Base-by-base conservation (phyloP, 1,139 yeast genomes). In the Suhomyces maxii region DNA sequence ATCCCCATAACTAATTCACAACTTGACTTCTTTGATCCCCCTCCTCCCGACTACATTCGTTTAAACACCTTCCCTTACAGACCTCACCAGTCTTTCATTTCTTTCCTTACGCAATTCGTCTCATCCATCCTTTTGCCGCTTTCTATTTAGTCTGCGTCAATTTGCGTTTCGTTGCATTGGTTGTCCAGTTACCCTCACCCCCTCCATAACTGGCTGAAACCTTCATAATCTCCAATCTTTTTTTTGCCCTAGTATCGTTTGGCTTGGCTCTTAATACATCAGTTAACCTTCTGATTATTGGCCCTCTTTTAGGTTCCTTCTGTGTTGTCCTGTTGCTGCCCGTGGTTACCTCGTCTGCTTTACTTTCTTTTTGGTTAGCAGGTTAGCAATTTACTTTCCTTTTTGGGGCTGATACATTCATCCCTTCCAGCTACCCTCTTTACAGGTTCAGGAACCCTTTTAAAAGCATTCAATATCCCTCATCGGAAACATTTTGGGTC, bases 161-260 rank as follows among this genome's bases (percentile, higher is more conserved):
- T 43, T 28, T 36, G 42, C 42, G 40, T 39, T 43, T 43, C 46
- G 37, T 39, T 43, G 46, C 46, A 43, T 43, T 34, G 42, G 46
- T 43, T 39, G 37, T 43, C 37, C 42, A 35, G 45, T 25, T 13
- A 42, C 37, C 23, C 31, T 28, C 31, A 26, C 37, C 46, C 46
- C 46, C 34, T 28, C 39, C 46, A 43, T 43, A 43, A 36, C 46
- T 33, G 42, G 46, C 42, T 43, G 42, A 39, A 43, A 43, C 45
- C 40, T 26, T 42, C 41, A 28, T 5, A 28, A 28, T 28, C n/a
- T 11, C 31, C n/a, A 9, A 9, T 28, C 30, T 11, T 11, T 9
- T 9, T 28, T 28, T 11, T 28, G 9, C 31, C 7, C 18, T 18
- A 18, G 23, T 9, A 28, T 28, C 31, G 31, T 28, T 7, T 28